Conservation (phyloP, 2,329 filamentous ascomycete species). For the Paracoccidioides brasiliensis region DNA sequence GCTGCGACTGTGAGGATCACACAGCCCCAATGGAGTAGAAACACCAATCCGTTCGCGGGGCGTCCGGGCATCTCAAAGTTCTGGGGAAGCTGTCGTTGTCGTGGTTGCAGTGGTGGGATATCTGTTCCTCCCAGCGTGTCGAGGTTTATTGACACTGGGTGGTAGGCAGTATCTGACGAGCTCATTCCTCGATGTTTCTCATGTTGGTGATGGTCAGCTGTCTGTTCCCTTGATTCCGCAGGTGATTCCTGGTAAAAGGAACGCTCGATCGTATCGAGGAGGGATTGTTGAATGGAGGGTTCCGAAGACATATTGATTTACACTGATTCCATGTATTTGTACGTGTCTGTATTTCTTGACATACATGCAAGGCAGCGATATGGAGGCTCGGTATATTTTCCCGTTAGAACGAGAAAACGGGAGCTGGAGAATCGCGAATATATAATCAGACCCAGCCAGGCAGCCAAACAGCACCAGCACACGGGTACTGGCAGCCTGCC, state of each 20-base stretch:
- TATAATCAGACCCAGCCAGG: background rate
- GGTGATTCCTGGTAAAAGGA: background rate
- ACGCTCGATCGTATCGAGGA: background rate
- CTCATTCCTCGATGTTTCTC: background rate
- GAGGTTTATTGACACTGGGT: background rate
- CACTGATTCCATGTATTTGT: no score
- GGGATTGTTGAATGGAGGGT: background rate
- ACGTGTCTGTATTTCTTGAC: no score
- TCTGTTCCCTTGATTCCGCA: background rate
- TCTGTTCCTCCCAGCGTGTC: background rate
- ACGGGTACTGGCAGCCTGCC: no score
- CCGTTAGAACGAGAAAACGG: background rate
- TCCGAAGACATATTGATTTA: background rate
- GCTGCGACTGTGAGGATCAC: constrained; percentile 2
- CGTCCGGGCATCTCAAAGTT: background rate
- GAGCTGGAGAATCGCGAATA: background rate
- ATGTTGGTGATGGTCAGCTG: background rate
- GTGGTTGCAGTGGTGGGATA: background rate
- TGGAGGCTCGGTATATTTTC: background rate
- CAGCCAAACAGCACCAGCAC: background rate
- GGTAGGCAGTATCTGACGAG: background rate
- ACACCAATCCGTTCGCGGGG: background rate
- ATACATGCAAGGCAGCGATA: no score
- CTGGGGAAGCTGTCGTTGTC: background rate
- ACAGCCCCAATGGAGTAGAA: constrained; percentile 1